Conservation (phyloP, 1,284 basidiomycete species). For the Puccinia hordei region DNA sequence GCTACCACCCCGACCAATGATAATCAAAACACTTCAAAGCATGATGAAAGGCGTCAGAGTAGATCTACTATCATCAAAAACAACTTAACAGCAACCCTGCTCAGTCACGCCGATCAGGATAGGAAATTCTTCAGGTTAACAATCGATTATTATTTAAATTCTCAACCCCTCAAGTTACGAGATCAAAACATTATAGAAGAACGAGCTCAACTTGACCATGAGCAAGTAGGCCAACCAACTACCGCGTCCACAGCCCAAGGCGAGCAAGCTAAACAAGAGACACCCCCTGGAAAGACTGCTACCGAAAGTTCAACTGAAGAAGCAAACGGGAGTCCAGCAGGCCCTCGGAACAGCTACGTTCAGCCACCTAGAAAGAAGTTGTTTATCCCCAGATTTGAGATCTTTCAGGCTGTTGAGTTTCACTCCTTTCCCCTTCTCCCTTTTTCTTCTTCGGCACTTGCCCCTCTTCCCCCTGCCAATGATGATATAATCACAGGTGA, state of each 20-base stretch:
- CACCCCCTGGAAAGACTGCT: background rate
- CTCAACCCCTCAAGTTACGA: background rate
- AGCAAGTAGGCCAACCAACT: background rate
- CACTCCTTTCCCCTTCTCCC: background rate
- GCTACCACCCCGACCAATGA: conserved; percentile 8
- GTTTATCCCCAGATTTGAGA: conserved; percentile 31
- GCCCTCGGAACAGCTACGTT: background rate
- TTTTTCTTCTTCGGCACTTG: background rate
- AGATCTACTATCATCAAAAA: background rate
- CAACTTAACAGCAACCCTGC: background rate
- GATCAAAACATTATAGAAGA: conserved; percentile 12
- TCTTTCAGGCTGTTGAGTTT: conserved; percentile 45
- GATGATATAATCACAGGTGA: background rate
- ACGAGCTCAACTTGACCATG: background rate
- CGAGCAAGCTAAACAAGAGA: background rate
- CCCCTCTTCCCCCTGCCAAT: background rate
- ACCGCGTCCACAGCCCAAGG: background rate
- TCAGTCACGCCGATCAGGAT: background rate
- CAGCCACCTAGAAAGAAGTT: background rate
- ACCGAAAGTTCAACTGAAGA: background rate
- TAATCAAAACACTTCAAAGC: background rate
- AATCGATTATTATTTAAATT: conserved; percentile 16
- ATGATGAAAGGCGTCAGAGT: background rate
- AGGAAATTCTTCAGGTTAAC: conserved; percentile 16
- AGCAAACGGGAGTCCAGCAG: background rate